Conservation (phyloP, 2,329 filamentous ascomycete species). For the Cladosporium sp. region DNA sequence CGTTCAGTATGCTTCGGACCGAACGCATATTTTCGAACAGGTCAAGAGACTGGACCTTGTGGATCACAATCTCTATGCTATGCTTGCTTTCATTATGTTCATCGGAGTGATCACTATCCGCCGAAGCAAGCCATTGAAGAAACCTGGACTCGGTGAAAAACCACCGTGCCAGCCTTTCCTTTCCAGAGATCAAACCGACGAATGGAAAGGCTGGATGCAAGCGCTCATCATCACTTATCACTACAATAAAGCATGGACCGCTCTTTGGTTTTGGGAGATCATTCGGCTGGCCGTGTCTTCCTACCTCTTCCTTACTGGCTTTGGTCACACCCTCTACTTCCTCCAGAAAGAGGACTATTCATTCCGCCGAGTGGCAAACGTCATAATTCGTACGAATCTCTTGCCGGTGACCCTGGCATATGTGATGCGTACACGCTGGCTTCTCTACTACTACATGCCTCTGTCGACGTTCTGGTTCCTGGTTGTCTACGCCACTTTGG, state of each 20-base stretch:
- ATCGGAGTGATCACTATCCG: slow-evolving; percentile 28
- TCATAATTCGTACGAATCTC: slow-evolving; percentile 60
- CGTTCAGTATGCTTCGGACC: slow-evolving; percentile 52
- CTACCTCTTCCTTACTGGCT: slow-evolving; percentile 64
- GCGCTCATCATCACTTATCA: slow-evolving; percentile 57
- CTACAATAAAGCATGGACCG: slow-evolving; percentile 55
- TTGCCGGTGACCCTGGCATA: slow-evolving; percentile 56
- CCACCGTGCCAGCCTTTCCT: slow-evolving; percentile 44
- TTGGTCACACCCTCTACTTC: slow-evolving; percentile 62
- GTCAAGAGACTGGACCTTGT: slow-evolving; percentile 44
- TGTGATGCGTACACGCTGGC: slow-evolving; percentile 58
- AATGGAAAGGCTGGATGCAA: slow-evolving; percentile 69
- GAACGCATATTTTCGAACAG: slow-evolving; percentile 56
- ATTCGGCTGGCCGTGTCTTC: slow-evolving; percentile 56
- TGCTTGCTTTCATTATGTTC: slow-evolving; percentile 34
- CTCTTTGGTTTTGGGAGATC: slow-evolving; percentile 56
- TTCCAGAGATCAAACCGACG: slow-evolving; percentile 59
- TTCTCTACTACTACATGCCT: slow-evolving; percentile 60
- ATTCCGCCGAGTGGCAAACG: slow-evolving; percentile 50
- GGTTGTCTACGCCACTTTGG: slow-evolving; percentile 56
- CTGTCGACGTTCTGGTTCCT: slow-evolving; percentile 64
- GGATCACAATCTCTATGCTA: slow-evolving; percentile 36
- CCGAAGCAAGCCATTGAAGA: slow-evolving; percentile 20
- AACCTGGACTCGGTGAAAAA: slow-evolving; percentile 9
- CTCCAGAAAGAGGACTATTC: slow-evolving; percentile 59